These are phyloP conservation scores for Keithomyces neogunnii DNA, from an alignment of 2,329 filamentous ascomycete species.

Conservation along the genomic window DNA sequence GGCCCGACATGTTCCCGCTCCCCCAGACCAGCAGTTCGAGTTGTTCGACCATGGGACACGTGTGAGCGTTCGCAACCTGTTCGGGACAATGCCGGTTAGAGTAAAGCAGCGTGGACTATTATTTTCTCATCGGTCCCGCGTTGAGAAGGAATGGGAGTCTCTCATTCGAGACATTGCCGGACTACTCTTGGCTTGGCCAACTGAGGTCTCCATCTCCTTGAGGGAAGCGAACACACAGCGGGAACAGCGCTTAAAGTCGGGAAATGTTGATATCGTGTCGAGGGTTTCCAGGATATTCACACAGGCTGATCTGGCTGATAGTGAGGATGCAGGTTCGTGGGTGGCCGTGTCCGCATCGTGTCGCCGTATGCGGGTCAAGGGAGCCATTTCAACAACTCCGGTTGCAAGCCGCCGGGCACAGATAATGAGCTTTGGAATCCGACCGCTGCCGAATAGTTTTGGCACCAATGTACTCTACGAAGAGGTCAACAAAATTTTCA, in stretches of 20 bases:
- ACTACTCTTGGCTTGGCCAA: slow-evolving; percentile 63
- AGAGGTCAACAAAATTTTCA: slow-evolving; percentile 70
- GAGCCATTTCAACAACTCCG: slow-evolving; percentile 63
- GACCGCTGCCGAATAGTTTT: slow-evolving; percentile 49
- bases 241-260: slow-evolving; percentile 28
- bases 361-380: slow-evolving; percentile 52
- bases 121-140: slow-evolving; percentile 37
- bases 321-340: slow-evolving; percentile 51
- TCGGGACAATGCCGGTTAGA: slow-evolving; percentile 84
- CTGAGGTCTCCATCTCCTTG: slow-evolving; percentile 46
- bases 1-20: slow-evolving; percentile 53
- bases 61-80: slow-evolving; percentile 69
- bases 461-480: slow-evolving; percentile 63
- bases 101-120: slow-evolving; percentile 66
- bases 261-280: slow-evolving; percentile 11
- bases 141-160: slow-evolving; percentile 56
- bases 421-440: slow-evolving; percentile 72
- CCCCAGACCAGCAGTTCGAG: slow-evolving; percentile 46
- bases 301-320: slow-evolving; percentile 56
- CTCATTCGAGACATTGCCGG: slow-evolving; percentile 52
- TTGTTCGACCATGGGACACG: slow-evolving; percentile 61
- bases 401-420: slow-evolving; percentile 65
- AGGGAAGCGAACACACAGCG: slow-evolving; percentile 37
- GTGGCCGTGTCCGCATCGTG: slow-evolving; percentile 60
- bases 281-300: slow-evolving; percentile 44